These are phyloP conservation scores for Creolimax fragrantissima DNA, from an alignment of 78 protist species.

Conservation along the genomic window DNA sequence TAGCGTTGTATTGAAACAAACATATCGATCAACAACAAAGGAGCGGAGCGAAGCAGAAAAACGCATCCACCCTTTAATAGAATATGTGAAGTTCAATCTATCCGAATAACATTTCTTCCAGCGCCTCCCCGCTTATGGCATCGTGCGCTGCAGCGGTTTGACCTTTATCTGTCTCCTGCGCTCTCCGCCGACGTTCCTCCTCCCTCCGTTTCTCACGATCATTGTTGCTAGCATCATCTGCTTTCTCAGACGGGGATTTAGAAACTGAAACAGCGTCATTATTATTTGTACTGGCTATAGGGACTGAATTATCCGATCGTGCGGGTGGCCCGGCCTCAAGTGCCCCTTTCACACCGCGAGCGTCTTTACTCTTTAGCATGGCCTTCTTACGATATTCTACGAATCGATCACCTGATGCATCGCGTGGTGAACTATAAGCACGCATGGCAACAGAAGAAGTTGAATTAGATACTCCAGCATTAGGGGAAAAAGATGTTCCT, in stretches of 20 bases:
- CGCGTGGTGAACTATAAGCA: no score
- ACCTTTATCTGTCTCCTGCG: not conserved
- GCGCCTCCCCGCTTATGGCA: not conserved
- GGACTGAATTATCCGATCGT: not conserved
- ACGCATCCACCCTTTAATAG: no score
- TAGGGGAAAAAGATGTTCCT: not conserved
- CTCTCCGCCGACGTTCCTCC: not conserved
- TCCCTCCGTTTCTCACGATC: not conserved
- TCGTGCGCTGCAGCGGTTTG: not conserved
- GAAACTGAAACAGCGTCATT: not conserved
- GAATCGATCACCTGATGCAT: not conserved
- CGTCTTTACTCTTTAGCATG: not conserved
- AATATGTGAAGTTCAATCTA: no score
- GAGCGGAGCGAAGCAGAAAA: no score
- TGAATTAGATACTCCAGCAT: not conserved
- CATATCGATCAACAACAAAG: no score
- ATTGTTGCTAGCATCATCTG: not conserved
- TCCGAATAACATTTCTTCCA: not conserved
- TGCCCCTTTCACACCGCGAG: not conserved
- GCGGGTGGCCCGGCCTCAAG: not conserved
- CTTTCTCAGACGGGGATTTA: not conserved
- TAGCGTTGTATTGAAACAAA: no score
- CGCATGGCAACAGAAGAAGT: no score
- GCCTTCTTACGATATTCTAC: not conserved
- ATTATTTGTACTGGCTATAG: not conserved